Evolutionary conservation across 2,329 filamentous ascomycete species (phyloP), one percentile per base, ranked within the genome.

Genomic region (Diaporthe humulicola): DNA sequence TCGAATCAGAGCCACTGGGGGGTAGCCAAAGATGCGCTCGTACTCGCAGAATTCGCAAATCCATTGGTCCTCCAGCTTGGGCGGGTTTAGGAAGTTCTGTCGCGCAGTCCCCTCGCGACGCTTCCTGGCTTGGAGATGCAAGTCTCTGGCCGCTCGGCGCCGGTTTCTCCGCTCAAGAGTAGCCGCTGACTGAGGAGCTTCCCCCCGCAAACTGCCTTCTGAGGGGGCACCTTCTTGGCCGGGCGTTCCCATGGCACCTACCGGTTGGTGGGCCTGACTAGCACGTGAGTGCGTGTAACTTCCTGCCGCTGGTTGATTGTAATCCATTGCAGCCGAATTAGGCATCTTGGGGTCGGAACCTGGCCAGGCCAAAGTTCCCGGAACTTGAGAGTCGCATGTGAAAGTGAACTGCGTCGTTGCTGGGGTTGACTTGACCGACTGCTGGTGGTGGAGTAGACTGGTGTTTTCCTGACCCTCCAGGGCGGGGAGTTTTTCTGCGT

Each of bases 31-130:
- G 67, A 99, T 98, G 70, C 92, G 91, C 84, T 98, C 96, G 81
- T 98, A 99, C 83, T 99, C 97, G 86, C 97, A 99, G 82, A 98
- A 98, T 81, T 98, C 95, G 85, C 97, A 99, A 61, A 98, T 95
- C 94, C 96, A 98, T 69, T 95, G 90, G 76, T 98, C 94, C 77
- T 95, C 93, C 2, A 79, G 78, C 42, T 86, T 85, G 2, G 94
- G 93, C 1, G 94, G 93, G 79, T 94, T 92, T 79, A 94, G 92
- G 76, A 91, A 91, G 82, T 97, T 97, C 73, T 91, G 89, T 77
- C 94, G 93, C 79, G 94, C 90, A 76, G 97, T 94, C 80, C 94
- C 90, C 61, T 94, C 90, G 75, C 93, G 93, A 9, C 97, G 93
- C 77, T 95, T 91, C 33, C 92, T 91, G 36, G 95, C 96, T 74